Conservation (phyloP, 225 moss, liverwort and hornwort species). For the Ulota crispa region DNA sequence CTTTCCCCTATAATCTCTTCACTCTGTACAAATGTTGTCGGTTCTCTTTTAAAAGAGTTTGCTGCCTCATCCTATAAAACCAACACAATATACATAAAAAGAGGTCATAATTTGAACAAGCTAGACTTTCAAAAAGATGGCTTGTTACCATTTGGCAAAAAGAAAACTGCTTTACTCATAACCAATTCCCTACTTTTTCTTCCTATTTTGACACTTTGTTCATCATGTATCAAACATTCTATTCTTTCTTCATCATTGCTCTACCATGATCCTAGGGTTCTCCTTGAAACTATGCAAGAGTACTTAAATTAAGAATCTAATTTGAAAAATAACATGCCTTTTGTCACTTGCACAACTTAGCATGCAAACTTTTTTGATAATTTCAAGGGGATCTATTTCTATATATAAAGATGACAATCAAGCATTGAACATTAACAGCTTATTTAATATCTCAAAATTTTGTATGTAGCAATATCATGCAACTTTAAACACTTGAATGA, state of each 20-base stretch:
- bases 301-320: neutral
- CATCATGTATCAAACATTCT: neutral
- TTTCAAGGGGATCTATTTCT: neutral
- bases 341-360: neutral
- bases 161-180: neutral
- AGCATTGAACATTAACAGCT: neutral
- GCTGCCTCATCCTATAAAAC: conserved; percentile 23
- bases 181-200: neutral
- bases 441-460: neutral
- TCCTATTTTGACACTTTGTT: neutral
- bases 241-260: neutral
- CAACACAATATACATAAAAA: neutral
- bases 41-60: neutral
- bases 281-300: neutral
- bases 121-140: neutral
- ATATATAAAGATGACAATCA: neutral
- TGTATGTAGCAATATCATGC: neutral
- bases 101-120: neutral
- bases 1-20: conserved; percentile 15
- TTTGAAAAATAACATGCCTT: neutral
- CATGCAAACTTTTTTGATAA: neutral
- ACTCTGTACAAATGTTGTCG: neutral
- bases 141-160: neutral
- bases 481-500: neutral
- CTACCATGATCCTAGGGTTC: neutral